Conservation (phyloP, 768 basidiomycete genomes). For the Daedaleopsis sinensis region DNA sequence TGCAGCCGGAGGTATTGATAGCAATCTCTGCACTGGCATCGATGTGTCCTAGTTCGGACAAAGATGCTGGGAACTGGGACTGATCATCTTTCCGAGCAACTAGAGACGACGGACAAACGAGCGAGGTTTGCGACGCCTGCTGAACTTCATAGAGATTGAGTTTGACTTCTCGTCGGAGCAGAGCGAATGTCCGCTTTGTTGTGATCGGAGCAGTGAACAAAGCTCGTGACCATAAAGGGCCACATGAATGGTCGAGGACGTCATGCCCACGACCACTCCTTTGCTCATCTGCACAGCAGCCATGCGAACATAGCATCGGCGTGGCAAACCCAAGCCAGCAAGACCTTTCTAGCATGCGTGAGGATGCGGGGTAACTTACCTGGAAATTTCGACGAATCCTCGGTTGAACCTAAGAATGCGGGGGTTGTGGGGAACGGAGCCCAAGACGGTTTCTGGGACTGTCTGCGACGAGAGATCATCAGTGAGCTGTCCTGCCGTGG, state of each 20-base stretch:
- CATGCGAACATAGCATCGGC: not conserved
- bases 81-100: not conserved
- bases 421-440: constrained; percentile 5
- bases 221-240: not conserved
- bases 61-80: not conserved
- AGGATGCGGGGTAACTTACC: constrained; percentile 11
- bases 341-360: not conserved
- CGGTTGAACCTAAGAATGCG: constrained; percentile 12
- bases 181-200: not conserved
- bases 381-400: constrained; percentile 22
- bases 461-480: constrained; percentile 7
- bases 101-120: not conserved
- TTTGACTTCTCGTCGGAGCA: not conserved
- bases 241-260: not conserved
- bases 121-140: constrained; percentile 1
- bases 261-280: not conserved
- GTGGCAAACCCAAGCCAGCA: not conserved
- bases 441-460: constrained; percentile 1
- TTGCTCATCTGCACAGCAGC: not conserved
- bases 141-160: not conserved
- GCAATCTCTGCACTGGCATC: constrained; percentile 10
- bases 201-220: not conserved
- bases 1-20: constrained; percentile 1
- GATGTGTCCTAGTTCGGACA: constrained; percentile 5
- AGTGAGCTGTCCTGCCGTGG: constrained; percentile 8